Conservation (phyloP, 2,329 filamentous ascomycete genomes). For the Boeremia lycopersici region DNA sequence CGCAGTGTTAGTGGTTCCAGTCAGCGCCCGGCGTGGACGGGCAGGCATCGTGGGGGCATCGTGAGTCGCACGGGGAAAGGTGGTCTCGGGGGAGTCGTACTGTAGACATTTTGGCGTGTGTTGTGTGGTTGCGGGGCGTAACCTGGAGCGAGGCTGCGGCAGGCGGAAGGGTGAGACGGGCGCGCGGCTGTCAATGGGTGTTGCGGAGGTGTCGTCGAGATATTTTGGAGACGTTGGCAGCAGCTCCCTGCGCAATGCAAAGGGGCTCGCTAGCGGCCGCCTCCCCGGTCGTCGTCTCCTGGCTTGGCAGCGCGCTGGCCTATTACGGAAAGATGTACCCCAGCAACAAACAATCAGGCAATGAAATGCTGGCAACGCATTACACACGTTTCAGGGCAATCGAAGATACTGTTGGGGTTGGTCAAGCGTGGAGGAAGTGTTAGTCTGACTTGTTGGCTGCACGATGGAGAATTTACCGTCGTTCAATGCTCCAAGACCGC, state of each 20-base stretch:
- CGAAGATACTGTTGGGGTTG: no score
- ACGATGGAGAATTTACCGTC: no score
- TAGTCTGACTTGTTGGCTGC: background rate
- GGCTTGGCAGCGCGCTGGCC: constrained; percentile 35
- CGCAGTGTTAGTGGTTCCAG: constrained; percentile 33
- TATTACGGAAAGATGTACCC: constrained; percentile 22
- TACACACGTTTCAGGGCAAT: background rate
- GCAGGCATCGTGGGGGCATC: constrained; percentile 22
- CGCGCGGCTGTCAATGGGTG: constrained; percentile 30
- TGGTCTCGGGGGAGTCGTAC: constrained; percentile 39
- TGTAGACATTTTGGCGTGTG: constrained; percentile 44
- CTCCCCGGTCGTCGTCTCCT: constrained; percentile 41
- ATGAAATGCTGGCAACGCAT: background rate
- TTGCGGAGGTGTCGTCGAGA: constrained; percentile 43
- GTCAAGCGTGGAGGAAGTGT: background rate
- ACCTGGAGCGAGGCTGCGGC: constrained; percentile 28
- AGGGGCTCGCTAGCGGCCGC: constrained; percentile 47
- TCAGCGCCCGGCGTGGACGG: constrained; percentile 22
- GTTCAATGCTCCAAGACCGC: background rate
- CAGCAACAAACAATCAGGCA: constrained; percentile 1
- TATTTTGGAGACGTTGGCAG: constrained; percentile 50
- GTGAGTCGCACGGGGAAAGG: constrained; percentile 31
- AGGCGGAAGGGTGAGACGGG: constrained; percentile 21
- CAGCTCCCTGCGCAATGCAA: constrained; percentile 45
- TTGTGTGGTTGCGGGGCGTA: constrained; percentile 25